phyloP scores from a whole-genome alignment of 2,329 filamentous ascomycete species.

The Acarospora socialis region DNA sequence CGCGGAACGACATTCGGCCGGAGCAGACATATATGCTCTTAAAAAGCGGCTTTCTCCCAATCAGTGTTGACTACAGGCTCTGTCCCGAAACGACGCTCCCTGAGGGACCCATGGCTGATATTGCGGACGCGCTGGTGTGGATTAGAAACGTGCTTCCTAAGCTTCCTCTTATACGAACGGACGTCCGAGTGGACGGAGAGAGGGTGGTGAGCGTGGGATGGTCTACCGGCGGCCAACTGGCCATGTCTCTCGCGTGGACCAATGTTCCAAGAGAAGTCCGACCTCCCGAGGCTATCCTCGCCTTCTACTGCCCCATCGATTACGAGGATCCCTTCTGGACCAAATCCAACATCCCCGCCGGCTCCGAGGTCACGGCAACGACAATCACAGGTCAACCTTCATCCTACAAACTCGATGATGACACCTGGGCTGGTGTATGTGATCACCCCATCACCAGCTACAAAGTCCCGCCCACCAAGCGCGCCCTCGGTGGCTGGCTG shows the following conservation, averaged over 20 bases:
- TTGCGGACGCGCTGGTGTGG: conserved; percentile 31
- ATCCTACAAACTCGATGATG: background rate
- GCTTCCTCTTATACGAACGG: conserved; percentile 11
- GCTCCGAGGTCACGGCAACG: conserved; percentile 9
- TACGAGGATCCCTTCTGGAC: conserved; percentile 21
- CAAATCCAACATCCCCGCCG: conserved; percentile 13
- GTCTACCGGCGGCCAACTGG: conserved; percentile 35
- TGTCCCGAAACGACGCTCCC: conserved; percentile 34
- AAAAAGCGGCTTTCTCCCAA: conserved; percentile 28
- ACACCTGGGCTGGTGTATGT: background rate
- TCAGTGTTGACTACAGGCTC: conserved; percentile 37
- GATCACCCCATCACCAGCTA: conserved; percentile 14
- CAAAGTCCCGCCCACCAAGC: conserved; percentile 10
- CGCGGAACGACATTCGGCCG: conserved; percentile 13
- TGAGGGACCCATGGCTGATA: conserved; percentile 34
- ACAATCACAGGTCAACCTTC: background rate
- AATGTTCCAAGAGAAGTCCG: conserved; percentile 16
- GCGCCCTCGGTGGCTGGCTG: conserved; percentile 14
- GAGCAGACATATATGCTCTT: conserved; percentile 28
- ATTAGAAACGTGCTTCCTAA: conserved; percentile 21
- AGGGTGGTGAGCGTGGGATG: conserved; percentile 32
- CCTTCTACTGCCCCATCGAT: conserved; percentile 32
- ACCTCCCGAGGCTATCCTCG: conserved; percentile 30
- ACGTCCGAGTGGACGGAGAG: conserved; percentile 17
- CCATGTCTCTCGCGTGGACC: conserved; percentile 31